phyloP scores from a whole-genome alignment of 1,284 basidiomycete genomes.

The Malassezia psittaci region DNA sequence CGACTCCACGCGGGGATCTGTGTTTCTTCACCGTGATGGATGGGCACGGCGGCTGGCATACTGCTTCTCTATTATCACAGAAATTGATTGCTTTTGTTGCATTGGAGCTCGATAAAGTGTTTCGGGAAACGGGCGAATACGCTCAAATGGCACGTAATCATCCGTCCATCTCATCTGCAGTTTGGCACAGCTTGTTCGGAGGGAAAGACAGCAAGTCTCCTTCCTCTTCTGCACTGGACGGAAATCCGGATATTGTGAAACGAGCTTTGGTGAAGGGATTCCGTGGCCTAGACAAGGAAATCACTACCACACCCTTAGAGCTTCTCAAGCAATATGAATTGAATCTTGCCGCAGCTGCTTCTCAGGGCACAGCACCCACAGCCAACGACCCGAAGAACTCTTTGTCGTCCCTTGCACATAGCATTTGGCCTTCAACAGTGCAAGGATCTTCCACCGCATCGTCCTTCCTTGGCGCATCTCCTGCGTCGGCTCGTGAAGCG shows the following conservation, averaged over 20 bases:
- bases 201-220: constrained; percentile 5
- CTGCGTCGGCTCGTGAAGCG: constrained; percentile 39
- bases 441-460: constrained; percentile 17
- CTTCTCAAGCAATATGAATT: constrained; percentile 55
- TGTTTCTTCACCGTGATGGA: constrained; percentile 78
- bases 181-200: constrained; percentile 42
- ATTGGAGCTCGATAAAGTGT: constrained; percentile 58
- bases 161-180: constrained; percentile 34
- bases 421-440: constrained; percentile 36
- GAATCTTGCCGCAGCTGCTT: constrained; percentile 21
- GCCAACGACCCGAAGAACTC: constrained; percentile 15
- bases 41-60: constrained; percentile 76
- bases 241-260: constrained; percentile 59
- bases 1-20: constrained; percentile 25
- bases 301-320: constrained; percentile 64
- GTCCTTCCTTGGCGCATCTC: constrained; percentile 30
- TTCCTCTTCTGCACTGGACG: constrained; percentile 49
- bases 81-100: constrained; percentile 77
- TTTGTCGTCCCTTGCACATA: constrained; percentile 39
- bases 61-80: constrained; percentile 71
- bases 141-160: constrained; percentile 37
- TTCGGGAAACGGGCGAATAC: constrained; percentile 49
- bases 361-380: background rate
- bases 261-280: constrained; percentile 69
- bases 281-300: constrained; percentile 64